Evolutionary conservation across 2,329 filamentous ascomycete genomes (phyloP).

Genomic region (Cytospora piceicola): DNA sequence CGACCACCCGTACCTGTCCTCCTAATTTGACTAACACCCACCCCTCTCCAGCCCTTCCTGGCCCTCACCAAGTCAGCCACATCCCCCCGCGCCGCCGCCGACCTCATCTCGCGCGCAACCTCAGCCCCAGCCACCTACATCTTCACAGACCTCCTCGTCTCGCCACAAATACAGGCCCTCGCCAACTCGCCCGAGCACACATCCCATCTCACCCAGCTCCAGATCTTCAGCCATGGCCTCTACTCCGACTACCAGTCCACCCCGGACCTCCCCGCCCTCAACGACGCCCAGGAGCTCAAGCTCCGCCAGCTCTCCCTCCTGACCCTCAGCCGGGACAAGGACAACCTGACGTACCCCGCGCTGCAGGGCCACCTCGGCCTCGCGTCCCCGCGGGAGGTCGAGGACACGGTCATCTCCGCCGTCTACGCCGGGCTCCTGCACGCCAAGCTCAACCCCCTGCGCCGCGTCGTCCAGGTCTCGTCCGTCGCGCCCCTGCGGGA

Average conservation of each 20-base stretch:
- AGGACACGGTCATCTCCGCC: slow-evolving; percentile 83
- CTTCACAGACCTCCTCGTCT: slow-evolving; percentile 89
- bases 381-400: slow-evolving; percentile 69
- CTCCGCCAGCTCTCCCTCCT: slow-evolving; percentile 90
- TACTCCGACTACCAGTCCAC: slow-evolving; percentile 71
- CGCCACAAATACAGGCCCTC: slow-evolving; percentile 77
- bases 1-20: background rate
- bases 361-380: slow-evolving; percentile 72
- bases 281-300: slow-evolving; percentile 75
- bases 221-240: slow-evolving; percentile 92
- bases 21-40: slow-evolving; percentile 38
- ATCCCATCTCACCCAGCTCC: slow-evolving; percentile 70
- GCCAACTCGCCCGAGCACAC: slow-evolving; percentile 53
- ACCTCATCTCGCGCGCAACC: slow-evolving; percentile 85
- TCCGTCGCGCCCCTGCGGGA: slow-evolving; percentile 87
- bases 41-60: slow-evolving; percentile 78
- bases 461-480: slow-evolving; percentile 74
- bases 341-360: slow-evolving; percentile 69
- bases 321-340: slow-evolving; percentile 64
- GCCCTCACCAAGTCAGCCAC: slow-evolving; percentile 84
- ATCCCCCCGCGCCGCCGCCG: slow-evolving; percentile 80
- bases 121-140: slow-evolving; percentile 88
- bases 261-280: slow-evolving; percentile 69
- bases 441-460: slow-evolving; percentile 80
- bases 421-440: slow-evolving; percentile 84